A percentile compares a stretch with the other conserved stretches of the same genome.
phyloP scores from a whole-genome alignment of 2,329 filamentous ascomycete genomes.

The Diaporthe nobilis region DNA sequence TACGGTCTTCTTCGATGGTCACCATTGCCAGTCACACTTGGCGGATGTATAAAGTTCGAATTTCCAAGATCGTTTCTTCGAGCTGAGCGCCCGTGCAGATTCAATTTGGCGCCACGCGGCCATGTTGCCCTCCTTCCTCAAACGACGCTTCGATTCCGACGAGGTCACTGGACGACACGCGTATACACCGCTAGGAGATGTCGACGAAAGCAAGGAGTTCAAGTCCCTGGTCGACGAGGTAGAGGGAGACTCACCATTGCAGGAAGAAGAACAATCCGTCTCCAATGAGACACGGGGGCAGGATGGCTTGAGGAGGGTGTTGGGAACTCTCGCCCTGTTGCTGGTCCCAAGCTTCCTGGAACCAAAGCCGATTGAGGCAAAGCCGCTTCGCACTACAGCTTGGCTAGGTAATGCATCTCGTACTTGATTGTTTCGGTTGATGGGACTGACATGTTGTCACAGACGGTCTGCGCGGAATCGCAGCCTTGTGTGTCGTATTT shows the following conservation, averaged over 20 bases:
- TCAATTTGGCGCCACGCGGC: not conserved
- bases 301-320: not conserved
- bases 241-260: not conserved
- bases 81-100: not conserved
- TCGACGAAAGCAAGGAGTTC: not conserved
- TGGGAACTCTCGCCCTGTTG: not conserved
- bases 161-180: not conserved
- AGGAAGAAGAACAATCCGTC: not conserved
- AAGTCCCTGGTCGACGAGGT: not conserved
- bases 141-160: not conserved
- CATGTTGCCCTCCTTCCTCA: conserved; percentile 1
- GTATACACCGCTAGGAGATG: not conserved
- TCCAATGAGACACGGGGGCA: not conserved
- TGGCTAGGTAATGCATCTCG: conserved; percentile 35
- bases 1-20: not conserved
- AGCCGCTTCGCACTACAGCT: conserved; percentile 31
- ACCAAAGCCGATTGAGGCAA: not conserved
- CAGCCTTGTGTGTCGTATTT: conserved; percentile 45
- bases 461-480: conserved; percentile 46
- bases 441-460: conserved; percentile 9
- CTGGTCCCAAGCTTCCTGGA: conserved; percentile 21
- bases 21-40: not conserved
- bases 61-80: not conserved
- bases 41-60: not conserved
- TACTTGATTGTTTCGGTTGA: not conserved